These are phyloP conservation scores for Eimeria brunetti DNA, from an alignment of 169 alveolate genomes.

Conservation along the genomic window DNA sequence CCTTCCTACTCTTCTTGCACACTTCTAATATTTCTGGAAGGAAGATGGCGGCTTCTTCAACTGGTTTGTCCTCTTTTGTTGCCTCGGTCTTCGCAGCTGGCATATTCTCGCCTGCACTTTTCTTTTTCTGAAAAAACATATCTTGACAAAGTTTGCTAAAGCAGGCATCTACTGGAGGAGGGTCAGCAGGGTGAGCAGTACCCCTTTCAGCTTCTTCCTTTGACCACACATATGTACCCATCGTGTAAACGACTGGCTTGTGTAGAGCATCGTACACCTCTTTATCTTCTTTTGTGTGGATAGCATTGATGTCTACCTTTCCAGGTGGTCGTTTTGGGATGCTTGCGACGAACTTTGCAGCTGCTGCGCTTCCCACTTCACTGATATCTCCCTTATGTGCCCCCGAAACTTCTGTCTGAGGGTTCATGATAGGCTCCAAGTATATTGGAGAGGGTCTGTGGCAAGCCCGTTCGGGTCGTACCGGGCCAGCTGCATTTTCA, in stretches of 20 bases:
- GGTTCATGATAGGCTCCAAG: slow-evolving; percentile 45
- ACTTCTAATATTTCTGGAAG: slow-evolving; percentile 38
- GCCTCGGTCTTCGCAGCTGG: neutral
- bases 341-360: slow-evolving; percentile 66
- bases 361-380: slow-evolving; percentile 38
- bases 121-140: slow-evolving; percentile 13
- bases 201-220: slow-evolving; percentile 68
- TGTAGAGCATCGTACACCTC: slow-evolving; percentile 56
- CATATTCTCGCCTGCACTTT: neutral
- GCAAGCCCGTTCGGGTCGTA: neutral
- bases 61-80: neutral
- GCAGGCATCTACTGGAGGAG: slow-evolving; percentile 49
- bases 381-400: neutral
- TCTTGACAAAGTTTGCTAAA: slow-evolving; percentile 57
- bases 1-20: slow-evolving; percentile 12
- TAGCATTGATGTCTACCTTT: neutral
- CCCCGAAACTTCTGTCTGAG: neutral
- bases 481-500: neutral
- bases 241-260: slow-evolving; percentile 60
- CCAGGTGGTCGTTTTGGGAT: slow-evolving; percentile 59
- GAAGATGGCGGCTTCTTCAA: neutral
- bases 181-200: slow-evolving; percentile 20
- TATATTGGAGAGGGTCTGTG: slow-evolving; percentile 67
- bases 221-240: slow-evolving; percentile 69
- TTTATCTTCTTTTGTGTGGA: slow-evolving; percentile 66